Evolutionary conservation across 2,329 filamentous ascomycete species (phyloP).

Genomic region (Microsporum audouinii): DNA sequence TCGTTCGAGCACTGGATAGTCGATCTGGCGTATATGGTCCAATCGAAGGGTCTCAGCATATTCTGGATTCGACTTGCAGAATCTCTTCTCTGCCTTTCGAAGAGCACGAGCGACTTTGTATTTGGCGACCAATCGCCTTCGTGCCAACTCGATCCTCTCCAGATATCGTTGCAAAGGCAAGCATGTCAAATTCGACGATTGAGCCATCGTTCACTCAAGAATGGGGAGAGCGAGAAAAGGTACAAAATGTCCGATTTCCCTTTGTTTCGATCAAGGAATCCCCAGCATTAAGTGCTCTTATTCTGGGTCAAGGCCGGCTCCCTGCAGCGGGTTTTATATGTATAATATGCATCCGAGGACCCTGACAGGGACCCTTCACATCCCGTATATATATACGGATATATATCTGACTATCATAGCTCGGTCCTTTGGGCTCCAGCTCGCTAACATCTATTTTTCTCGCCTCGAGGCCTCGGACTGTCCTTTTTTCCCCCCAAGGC

Average conservation of each 20-base stretch:
- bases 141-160: neutral
- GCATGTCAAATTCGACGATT: neutral
- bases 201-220: neutral
- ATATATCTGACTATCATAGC: neutral
- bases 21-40: conserved; percentile 9
- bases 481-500: neutral
- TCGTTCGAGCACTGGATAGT: conserved; percentile 6
- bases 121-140: neutral
- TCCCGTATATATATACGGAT: neutral
- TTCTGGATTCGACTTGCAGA: conserved; percentile 8
- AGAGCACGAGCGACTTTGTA: neutral
- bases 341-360: neutral
- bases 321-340: neutral
- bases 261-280: neutral
- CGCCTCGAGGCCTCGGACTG: neutral
- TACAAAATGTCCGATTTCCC: neutral
- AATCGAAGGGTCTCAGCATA: conserved; percentile 7
- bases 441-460: neutral
- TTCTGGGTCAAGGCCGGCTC: neutral
- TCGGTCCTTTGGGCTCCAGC: neutral
- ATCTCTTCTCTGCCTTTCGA: conserved; percentile 5
- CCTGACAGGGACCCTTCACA: neutral
- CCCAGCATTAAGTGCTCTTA: neutral
- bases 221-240: neutral
- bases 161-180: neutral